Evolutionary conservation across 192 early-diverging fungal species (phyloP).

Genomic region (Haplosporangium gracile): DNA sequence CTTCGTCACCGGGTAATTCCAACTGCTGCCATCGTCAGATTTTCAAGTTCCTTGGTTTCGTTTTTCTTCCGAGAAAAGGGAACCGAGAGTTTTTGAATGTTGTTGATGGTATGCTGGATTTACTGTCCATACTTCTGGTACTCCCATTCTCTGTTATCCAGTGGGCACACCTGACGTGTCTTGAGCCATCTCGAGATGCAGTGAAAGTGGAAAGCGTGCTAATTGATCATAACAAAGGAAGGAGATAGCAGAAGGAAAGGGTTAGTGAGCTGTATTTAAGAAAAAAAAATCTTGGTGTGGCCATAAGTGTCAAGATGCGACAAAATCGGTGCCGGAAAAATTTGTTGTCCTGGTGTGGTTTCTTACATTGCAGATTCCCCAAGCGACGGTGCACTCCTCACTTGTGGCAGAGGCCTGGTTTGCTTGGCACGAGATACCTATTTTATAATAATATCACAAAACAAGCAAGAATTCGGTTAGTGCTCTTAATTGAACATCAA

Average conservation of each 20-base stretch:
- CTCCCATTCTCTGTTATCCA: conserved; percentile 99
- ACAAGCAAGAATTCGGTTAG: background rate
- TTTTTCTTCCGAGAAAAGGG: background rate
- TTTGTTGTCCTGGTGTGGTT: background rate
- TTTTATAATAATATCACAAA: background rate
- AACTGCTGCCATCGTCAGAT: background rate
- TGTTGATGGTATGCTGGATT: background rate
- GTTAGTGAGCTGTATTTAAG: conserved; percentile 3
- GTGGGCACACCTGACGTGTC: conserved; percentile 94
- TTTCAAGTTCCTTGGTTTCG: background rate
- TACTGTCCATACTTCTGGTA: conserved; percentile 88
- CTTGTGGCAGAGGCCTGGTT: conserved; percentile 94
- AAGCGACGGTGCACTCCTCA: conserved; percentile 96
- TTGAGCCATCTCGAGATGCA: conserved; percentile 99
- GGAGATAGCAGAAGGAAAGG: background rate
- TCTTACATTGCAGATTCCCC: conserved; percentile 95
- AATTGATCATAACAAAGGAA: background rate
- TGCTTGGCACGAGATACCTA: conserved; percentile 97
- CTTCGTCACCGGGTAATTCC: background rate
- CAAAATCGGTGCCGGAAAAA: background rate
- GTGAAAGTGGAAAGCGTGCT: conserved; percentile 99
- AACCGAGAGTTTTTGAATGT: background rate
- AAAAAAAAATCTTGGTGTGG: background rate
- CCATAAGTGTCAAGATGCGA: background rate
- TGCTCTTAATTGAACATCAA: background rate